Evolutionary conservation across 768 basidiomycete species (phyloP).

Genomic region (Baorangia bicolor): DNA sequence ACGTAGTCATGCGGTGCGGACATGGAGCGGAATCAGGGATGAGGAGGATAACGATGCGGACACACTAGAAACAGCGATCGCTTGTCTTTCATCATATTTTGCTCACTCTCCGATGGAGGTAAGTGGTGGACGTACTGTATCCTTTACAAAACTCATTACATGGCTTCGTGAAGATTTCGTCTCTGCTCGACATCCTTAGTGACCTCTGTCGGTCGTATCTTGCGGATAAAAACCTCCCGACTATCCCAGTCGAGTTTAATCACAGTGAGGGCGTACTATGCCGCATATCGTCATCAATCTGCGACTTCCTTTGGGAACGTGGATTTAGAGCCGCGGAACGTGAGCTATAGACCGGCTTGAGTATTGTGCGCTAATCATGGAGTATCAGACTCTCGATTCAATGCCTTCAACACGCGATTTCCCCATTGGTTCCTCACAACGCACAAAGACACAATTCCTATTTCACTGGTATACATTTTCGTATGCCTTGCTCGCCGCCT

Average conservation of each 20-base stretch:
- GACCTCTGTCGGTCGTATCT: conserved; percentile 42
- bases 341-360: conserved; percentile 25
- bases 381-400: conserved; percentile 37
- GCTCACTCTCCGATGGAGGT: conserved; percentile 45
- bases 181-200: conserved; percentile 40
- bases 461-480: conserved; percentile 60
- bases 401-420: conserved; percentile 51
- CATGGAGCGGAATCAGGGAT: conserved; percentile 34
- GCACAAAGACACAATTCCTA: conserved; percentile 52
- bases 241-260: conserved; percentile 31
- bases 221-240: conserved; percentile 20
- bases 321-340: conserved; percentile 47
- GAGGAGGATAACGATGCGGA: conserved; percentile 7
- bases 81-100: conserved; percentile 53
- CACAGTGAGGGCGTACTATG: conserved; percentile 32
- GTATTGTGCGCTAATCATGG: background rate
- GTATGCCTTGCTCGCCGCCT: conserved; percentile 51
- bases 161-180: conserved; percentile 35
- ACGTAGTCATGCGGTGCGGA: conserved; percentile 39
- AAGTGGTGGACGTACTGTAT: conserved; percentile 8
- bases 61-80: conserved; percentile 46
- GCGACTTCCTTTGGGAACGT: conserved; percentile 47
- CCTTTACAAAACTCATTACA: background rate
- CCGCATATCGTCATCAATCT: conserved; percentile 43
- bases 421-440: conserved; percentile 57